Evolutionary conservation across 2,329 filamentous ascomycete genomes (phyloP).

Genomic region (Stachybotrys echinatus): DNA sequence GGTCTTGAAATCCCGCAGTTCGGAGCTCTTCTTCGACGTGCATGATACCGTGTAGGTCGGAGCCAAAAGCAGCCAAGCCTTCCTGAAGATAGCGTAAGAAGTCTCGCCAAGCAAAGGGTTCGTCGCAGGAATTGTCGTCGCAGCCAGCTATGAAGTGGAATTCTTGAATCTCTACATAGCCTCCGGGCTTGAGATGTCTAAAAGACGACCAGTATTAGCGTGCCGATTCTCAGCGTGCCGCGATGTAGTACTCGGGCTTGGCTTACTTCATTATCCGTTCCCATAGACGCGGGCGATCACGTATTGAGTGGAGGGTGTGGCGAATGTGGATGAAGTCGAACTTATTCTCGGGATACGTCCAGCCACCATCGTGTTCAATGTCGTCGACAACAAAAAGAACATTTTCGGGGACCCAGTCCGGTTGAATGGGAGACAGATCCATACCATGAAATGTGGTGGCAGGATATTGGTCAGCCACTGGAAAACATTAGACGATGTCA

Average conservation of each 20-base stretch:
- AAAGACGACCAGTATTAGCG: background rate
- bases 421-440: slow-evolving; percentile 48
- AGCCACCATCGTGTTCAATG: slow-evolving; percentile 44
- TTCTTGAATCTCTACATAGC: slow-evolving; percentile 45
- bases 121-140: slow-evolving; percentile 39
- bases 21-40: slow-evolving; percentile 27
- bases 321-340: slow-evolving; percentile 47
- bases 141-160: slow-evolving; percentile 33
- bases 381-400: slow-evolving; percentile 48
- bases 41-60: slow-evolving; percentile 34
- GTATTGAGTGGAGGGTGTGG: slow-evolving; percentile 39
- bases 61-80: slow-evolving; percentile 35
- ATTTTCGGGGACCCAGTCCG: slow-evolving; percentile 44
- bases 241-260: background rate
- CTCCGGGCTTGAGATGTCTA: slow-evolving; percentile 47
- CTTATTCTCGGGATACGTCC: slow-evolving; percentile 37
- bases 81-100: slow-evolving; percentile 34
- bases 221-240: no score
- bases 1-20: slow-evolving; percentile 34
- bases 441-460: slow-evolving; percentile 39
- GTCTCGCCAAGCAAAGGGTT: slow-evolving; percentile 41
- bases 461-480: slow-evolving; percentile 44
- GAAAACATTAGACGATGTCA: slow-evolving; percentile 5
- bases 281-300: slow-evolving; percentile 34
- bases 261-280: slow-evolving; percentile 36